These are phyloP conservation scores for Colletotrichum navitas DNA, from an alignment of 2,329 filamentous ascomycete species.

Conservation along the genomic window DNA sequence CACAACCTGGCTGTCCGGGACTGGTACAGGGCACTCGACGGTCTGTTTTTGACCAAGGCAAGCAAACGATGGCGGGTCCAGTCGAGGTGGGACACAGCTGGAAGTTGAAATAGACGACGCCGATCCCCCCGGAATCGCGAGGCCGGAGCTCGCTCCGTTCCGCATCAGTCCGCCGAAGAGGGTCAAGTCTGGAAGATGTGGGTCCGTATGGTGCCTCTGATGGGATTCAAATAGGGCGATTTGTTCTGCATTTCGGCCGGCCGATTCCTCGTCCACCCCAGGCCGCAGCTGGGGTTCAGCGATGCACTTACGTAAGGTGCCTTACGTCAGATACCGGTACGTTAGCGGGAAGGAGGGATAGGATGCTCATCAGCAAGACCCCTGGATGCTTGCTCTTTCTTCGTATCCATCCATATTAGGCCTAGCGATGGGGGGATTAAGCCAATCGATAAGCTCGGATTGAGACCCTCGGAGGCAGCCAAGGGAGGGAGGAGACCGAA, in stretches of 20 bases:
- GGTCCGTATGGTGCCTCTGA: not conserved
- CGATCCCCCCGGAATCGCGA: not conserved
- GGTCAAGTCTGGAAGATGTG: not conserved
- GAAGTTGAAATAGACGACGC: conserved; percentile 1
- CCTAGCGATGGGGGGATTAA: accelerated
- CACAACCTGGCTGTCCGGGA: too few relatives aligned
- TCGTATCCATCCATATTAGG: not conserved
- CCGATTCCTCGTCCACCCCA: too few relatives aligned
- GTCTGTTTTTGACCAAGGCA: too few relatives aligned
- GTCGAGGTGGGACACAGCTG: not conserved
- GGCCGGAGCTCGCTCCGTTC: conserved; percentile 3
- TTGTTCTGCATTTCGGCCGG: too few relatives aligned
- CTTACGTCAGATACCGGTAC: too few relatives aligned
- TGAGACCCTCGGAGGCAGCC: conserved; percentile 2
- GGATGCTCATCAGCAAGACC: not conserved
- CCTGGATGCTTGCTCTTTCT: not conserved
- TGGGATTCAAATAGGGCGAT: not conserved
- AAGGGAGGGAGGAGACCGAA: not conserved
- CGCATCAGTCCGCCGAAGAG: too few relatives aligned
- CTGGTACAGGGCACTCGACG: too few relatives aligned
- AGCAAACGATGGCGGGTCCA: not conserved
- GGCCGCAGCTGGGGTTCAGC: too few relatives aligned
- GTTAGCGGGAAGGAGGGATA: too few relatives aligned
- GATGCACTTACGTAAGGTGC: too few relatives aligned
- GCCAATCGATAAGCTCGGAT: not conserved